Base-by-base conservation (phyloP, 148 eudicot genomes). In the Cornus controversa region DNA sequence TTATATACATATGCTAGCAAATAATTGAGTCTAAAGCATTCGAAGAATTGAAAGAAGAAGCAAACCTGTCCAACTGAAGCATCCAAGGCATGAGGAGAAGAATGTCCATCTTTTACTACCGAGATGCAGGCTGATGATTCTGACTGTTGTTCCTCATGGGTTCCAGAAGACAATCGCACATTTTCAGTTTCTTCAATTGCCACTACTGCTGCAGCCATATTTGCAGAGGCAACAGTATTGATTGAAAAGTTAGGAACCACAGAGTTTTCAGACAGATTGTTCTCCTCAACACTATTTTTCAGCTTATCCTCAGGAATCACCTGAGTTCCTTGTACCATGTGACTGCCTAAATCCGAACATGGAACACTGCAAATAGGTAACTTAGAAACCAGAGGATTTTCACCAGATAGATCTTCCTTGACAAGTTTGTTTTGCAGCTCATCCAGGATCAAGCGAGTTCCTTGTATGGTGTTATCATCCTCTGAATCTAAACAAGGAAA, bases 31-130 rank as follows among this genome's bases (percentile, higher is more conserved):
- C 34, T 31, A 72, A 47, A 42, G 20, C 65, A 73, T 22, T 16
- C 50, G 18, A 68, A 42, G 66, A 57, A 77, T 2, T 13, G 37
- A 16, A 69, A 73, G 18, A 29, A 37, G 66, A 67, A 62, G 72
- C 31, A 50, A 73, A 84, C 86, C 86, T 84, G 78, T 70, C 63
- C 79, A 70, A 57, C 40, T 26, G 75, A 74, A 64, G 66, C 75
- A 63, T 84, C 80, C 67, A 75, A 80, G 67, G 29, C 76, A 75
- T 70, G 68, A 25, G 18, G 28, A 74, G 82, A 42, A 53, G 79
- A 62, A 9, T 71, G 74, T 70, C 57, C 50, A 60, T 78, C 75
- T 74, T 82, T 47, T 10, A 40, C 23, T 47, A 45, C 37, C 75
- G 64, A 72, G 75, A 62, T 36, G 57, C 74, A 80, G 66, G 65